A percentile compares a stretch with the other conserved stretches of the same genome.
Evolutionary conservation across 192 early-diverging fungal species (phyloP).

Genomic region (Entophlyctis helioformis): DNA sequence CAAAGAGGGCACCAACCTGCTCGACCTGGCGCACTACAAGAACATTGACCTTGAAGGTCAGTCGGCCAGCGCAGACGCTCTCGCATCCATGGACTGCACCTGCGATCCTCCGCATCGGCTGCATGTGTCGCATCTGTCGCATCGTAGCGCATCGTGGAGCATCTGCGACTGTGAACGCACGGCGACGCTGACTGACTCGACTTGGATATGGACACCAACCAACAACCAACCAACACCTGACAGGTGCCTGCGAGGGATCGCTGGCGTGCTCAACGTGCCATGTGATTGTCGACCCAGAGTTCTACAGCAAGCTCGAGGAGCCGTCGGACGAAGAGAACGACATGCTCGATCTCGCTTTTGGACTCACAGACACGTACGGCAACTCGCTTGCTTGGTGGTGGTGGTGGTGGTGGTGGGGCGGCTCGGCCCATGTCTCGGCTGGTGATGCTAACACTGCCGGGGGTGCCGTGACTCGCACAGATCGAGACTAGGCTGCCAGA

Average conservation of each 20-base stretch:
- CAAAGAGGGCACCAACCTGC: constrained; percentile 72
- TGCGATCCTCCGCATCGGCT: too few species aligned
- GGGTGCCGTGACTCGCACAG: constrained; percentile 16
- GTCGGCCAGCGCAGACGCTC: neutral
- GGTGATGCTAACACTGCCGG: neutral
- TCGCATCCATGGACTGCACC: too few species aligned
- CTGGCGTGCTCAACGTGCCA: constrained; percentile 91
- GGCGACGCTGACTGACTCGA: too few species aligned
- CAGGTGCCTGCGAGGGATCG: constrained; percentile 89
- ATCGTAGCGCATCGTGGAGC: too few species aligned
- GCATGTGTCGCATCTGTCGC: too few species aligned
- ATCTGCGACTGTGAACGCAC: too few species aligned
- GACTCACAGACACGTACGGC: constrained; percentile 82
- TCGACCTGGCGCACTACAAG: constrained; percentile 85
- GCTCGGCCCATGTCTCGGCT: neutral
- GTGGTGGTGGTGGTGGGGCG: too few species aligned
- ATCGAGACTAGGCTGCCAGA: constrained; percentile 89
- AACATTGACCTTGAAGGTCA: constrained; percentile 88
- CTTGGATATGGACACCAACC: too few species aligned
- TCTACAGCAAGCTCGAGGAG: constrained; percentile 78
- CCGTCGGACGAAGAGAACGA: constrained; percentile 97
- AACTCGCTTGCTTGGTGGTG: neutral
- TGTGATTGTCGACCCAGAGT: constrained; percentile 69
- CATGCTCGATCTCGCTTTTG: constrained; percentile 96
- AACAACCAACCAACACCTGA: neutral